Percentiles rank a stretch among this genome's conserved stretches.
phyloP scores from a whole-genome alignment of 2,329 filamentous ascomycete species.

The Trichophyton equinum region DNA sequence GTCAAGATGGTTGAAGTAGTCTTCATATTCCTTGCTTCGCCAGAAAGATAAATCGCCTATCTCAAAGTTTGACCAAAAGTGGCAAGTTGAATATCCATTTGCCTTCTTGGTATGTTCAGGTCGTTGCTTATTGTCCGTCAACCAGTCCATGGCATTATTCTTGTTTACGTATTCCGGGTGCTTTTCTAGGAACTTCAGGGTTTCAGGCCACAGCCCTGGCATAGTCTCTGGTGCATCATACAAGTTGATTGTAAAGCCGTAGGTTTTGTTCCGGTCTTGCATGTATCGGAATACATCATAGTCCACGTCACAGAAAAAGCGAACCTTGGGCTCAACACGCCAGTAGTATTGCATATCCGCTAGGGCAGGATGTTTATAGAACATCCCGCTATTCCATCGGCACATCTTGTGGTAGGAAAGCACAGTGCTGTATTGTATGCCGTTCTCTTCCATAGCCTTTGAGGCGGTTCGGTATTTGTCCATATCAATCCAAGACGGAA shows the following conservation, averaged over 20 bases:
- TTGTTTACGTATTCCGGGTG: slow-evolving; percentile 69
- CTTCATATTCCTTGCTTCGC: slow-evolving; percentile 78
- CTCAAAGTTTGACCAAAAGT: slow-evolving; percentile 99
- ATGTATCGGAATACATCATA: slow-evolving; percentile 98
- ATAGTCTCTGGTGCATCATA: slow-evolving; percentile 86
- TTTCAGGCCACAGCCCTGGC: slow-evolving; percentile 88
- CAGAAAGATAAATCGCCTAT: slow-evolving; percentile 89
- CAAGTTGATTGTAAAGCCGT: slow-evolving; percentile 95
- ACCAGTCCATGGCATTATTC: slow-evolving; percentile 78
- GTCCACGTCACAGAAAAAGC: slow-evolving; percentile 98
- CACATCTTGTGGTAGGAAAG: slow-evolving; percentile 98
- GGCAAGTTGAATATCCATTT: slow-evolving; percentile 91
- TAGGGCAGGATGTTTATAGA: slow-evolving; percentile 90
- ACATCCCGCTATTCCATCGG: slow-evolving; percentile 95
- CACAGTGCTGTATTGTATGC: slow-evolving; percentile 81
- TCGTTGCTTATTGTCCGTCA: slow-evolving; percentile 63
- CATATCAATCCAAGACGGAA: slow-evolving; percentile 82
- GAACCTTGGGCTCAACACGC: slow-evolving; percentile 95
- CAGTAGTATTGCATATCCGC: slow-evolving; percentile 81
- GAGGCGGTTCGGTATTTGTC: slow-evolving; percentile 77
- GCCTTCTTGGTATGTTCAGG: slow-evolving; percentile 70
- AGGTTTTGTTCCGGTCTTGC: slow-evolving; percentile 96
- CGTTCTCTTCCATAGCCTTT: slow-evolving; percentile 65
- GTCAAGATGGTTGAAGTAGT: slow-evolving; percentile 93
- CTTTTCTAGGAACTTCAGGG: slow-evolving; percentile 73